A percentile compares a stretch with the other conserved stretches of the same genome.
Evolutionary conservation across 257 asterid genomes (phyloP).

Genomic region (Forsythia viridissima): DNA sequence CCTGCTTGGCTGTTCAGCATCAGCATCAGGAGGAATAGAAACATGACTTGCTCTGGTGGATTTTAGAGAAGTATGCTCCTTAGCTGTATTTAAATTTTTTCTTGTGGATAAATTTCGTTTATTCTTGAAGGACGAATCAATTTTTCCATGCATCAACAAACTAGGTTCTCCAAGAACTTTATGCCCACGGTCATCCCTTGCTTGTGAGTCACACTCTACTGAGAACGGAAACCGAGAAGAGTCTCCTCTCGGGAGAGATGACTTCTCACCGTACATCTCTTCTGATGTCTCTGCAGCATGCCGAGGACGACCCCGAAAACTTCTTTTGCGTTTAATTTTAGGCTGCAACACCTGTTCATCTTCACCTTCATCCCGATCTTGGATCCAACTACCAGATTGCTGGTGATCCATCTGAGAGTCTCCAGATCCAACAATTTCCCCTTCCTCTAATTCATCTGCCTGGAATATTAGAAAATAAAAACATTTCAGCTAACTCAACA

Average conservation of each 20-base stretch:
- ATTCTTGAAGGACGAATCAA: conserved; percentile 55
- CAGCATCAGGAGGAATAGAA: conserved; percentile 51
- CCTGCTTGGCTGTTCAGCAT: conserved; percentile 55
- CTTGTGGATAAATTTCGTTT: conserved; percentile 55
- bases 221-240: conserved; percentile 63
- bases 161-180: conserved; percentile 56
- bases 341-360: conserved; percentile 98
- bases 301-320: conserved; percentile 84
- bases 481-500: conserved; percentile 15
- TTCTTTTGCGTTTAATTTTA: conserved; percentile 83
- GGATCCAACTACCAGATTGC: conserved; percentile 97
- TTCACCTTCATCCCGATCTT: conserved; percentile 97
- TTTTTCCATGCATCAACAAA: conserved; percentile 47
- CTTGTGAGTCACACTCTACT: conserved; percentile 59
- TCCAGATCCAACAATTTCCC: conserved; percentile 90
- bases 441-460: conserved; percentile 92
- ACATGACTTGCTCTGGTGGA: conserved; percentile 50
- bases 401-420: conserved; percentile 88
- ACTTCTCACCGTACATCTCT: conserved; percentile 62
- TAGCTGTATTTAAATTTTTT: conserved; percentile 43
- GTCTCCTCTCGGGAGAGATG: conserved; percentile 58
- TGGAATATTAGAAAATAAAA: conserved; percentile 34
- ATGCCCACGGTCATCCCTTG: conserved; percentile 54
- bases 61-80: conserved; percentile 49
- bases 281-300: conserved; percentile 62